Percentiles rank a stretch among this genome's conserved stretches.
phyloP scores from a whole-genome alignment of 306 rosid genomes.

The cucumber (Cucumis sativus) region DNA sequence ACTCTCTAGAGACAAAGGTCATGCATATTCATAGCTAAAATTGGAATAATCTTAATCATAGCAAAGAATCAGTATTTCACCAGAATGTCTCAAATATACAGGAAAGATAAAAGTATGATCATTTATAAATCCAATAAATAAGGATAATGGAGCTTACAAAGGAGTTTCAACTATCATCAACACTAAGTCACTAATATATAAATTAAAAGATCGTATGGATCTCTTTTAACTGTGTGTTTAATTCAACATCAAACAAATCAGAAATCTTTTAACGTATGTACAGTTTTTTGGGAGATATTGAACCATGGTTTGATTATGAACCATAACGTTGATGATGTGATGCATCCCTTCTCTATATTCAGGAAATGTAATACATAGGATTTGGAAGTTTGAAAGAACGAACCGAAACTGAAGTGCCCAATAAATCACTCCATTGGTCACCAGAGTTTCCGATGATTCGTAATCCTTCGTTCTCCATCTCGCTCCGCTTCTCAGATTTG shows the following conservation, averaged over 20 bases:
- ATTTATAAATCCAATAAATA: not conserved
- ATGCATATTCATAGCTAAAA: too few species aligned
- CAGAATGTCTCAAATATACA: too few species aligned
- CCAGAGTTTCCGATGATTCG: constrained; percentile 85
- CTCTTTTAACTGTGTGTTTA: not conserved
- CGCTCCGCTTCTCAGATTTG: constrained; percentile 81
- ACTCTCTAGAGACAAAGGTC: too few species aligned
- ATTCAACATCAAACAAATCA: not conserved
- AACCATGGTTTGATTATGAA: not conserved
- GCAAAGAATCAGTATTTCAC: too few species aligned
- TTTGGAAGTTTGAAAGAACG: constrained; percentile 94
- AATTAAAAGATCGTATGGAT: not conserved
- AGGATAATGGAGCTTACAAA: not conserved
- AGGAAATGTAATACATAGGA: constrained; percentile 81
- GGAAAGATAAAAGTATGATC: not conserved
- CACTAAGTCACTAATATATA: not conserved
- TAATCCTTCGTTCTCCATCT: constrained; percentile 65
- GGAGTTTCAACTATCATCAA: not conserved
- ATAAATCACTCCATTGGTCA: constrained; percentile 90
- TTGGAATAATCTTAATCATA: too few species aligned
- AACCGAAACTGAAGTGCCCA: constrained; percentile 43
- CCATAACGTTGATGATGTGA: not conserved
- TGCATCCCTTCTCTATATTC: constrained; percentile 1
- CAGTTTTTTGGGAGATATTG: not conserved
- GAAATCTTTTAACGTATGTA: not conserved